Evolutionary conservation across 2,329 filamentous ascomycete species (phyloP), one percentile per base, ranked within the genome.

Genomic region (Aspergillus sclerotialis): DNA sequence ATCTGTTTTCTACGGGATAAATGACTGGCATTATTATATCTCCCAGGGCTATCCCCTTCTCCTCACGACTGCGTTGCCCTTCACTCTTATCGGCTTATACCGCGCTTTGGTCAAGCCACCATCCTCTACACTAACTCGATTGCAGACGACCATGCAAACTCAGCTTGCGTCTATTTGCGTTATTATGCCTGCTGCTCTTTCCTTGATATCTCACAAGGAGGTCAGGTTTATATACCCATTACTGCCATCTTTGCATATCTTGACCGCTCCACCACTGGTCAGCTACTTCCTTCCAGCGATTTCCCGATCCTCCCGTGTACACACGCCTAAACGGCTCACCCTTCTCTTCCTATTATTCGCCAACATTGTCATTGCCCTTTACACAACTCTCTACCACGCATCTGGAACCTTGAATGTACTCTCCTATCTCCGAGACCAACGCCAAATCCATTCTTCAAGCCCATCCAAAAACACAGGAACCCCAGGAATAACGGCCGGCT

Each of bases 181-280:
- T 35, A 60, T 76, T 18, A 83, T 81, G 37, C 64, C 84, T 7
- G 56, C 65, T 1, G 60, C 69, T 2, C 72, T 96, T 21, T 94
- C 86, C 2, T 55, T 84, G 30, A 84, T 96, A 46, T 80, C 87
- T 1, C 92, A 98, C 66, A 98, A 98, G 60, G 92, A 98, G 70
- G 85, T 94, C 49, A 86, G 92, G 52, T 98, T 98, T 67, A 84
- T 96, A 46, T 94, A 94, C 52, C 90, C 92, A 1, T 73, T 98
- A 12, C 73, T 96, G 2, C 90, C 92, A 2, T 73, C 81, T n/a
- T 73, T 98, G 5, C 86, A 92, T 56, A 67, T 94, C 42, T 68
- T 96, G 25, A 78, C 84, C 2, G 86, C 87, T 0, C 75, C 78
- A 0, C 72, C 78, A 3, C 63, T 85, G 11, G 68, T 75, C 3